Evolutionary conservation across 371 early-diverging fungal species (phyloP).

Genomic region (Mortierella sp.): DNA sequence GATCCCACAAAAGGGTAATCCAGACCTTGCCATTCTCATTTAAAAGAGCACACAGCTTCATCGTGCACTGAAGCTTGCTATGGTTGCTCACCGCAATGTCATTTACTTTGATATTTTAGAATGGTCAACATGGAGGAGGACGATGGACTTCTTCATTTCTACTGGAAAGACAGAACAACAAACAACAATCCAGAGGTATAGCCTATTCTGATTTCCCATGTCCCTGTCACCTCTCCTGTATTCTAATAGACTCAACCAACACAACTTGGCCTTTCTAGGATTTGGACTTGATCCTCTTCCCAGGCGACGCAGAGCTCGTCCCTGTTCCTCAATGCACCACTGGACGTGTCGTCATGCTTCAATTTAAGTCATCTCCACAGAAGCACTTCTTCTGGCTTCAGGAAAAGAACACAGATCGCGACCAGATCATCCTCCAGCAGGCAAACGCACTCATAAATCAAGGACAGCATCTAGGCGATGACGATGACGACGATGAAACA

Average conservation of each 20-base stretch:
- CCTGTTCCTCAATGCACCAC: constrained; percentile 73
- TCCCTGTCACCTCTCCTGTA: not conserved
- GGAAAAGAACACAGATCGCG: constrained; percentile 66
- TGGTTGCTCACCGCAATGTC: not conserved
- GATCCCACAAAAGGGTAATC: constrained; percentile 78
- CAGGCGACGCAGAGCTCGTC: constrained; percentile 79
- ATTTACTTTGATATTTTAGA: constrained; percentile 37
- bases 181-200: constrained; percentile 66
- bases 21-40: not conserved
- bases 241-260: constrained; percentile 14
- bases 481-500: constrained; percentile 22
- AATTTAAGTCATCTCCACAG: constrained; percentile 79
- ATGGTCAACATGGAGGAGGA: constrained; percentile 68
- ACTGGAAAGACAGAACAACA: constrained; percentile 76
- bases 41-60: too few relatives aligned
- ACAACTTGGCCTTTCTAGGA: not conserved
- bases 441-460: constrained; percentile 72
- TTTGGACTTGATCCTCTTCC: constrained; percentile 79
- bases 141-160: constrained; percentile 78
- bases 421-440: constrained; percentile 60
- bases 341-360: constrained; percentile 80
- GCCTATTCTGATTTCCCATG: not conserved
- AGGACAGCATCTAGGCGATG: constrained; percentile 3
- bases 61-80: constrained; percentile 8
- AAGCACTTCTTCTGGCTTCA: constrained; percentile 89